These are phyloP conservation scores for Aspergillus bombycis DNA, from an alignment of 2,329 filamentous ascomycete species.

Conservation along the genomic window DNA sequence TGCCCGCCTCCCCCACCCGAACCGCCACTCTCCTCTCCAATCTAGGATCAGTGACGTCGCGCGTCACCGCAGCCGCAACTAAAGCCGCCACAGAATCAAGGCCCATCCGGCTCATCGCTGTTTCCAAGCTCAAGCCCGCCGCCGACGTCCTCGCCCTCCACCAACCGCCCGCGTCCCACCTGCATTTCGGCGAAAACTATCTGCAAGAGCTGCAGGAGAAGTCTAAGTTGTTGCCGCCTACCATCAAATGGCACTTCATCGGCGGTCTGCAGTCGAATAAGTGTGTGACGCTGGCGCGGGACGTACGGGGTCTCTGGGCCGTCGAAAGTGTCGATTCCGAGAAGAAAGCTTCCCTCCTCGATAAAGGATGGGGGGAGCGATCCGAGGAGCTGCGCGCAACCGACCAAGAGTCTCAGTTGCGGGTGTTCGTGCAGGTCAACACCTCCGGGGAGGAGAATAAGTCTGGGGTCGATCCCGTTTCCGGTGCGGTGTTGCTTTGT, in stretches of 20 bases:
- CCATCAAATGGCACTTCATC: conserved; percentile 94
- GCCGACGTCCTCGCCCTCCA: conserved; percentile 88
- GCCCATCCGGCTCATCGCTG: conserved; percentile 74
- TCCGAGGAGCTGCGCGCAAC: conserved; percentile 40
- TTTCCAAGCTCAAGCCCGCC: conserved; percentile 93
- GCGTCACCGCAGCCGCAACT: conserved; percentile 56
- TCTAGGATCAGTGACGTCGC: conserved; percentile 62
- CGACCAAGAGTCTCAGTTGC: conserved; percentile 52
- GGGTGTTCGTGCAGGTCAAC: conserved; percentile 91
- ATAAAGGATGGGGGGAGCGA: conserved; percentile 70
- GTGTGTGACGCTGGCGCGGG: conserved; percentile 79
- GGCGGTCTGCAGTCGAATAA: conserved; percentile 92
- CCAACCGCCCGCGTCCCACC: conserved; percentile 60
- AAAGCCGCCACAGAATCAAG: conserved; percentile 23
- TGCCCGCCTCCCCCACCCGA: conserved; percentile 62
- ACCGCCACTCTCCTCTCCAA: conserved; percentile 66
- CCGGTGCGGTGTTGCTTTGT: conserved; percentile 65
- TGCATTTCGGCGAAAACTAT: conserved; percentile 97
- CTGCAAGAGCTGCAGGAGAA: conserved; percentile 87
- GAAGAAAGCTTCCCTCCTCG: conserved; percentile 84
- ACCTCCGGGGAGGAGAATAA: conserved; percentile 88
- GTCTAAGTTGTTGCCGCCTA: conserved; percentile 71
- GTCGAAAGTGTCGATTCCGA: conserved; percentile 85
- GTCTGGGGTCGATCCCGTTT: conserved; percentile 73
- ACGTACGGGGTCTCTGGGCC: conserved; percentile 85